Conservation (phyloP, 352 stramenopile species). For the Globisporangium orthogonon region DNA sequence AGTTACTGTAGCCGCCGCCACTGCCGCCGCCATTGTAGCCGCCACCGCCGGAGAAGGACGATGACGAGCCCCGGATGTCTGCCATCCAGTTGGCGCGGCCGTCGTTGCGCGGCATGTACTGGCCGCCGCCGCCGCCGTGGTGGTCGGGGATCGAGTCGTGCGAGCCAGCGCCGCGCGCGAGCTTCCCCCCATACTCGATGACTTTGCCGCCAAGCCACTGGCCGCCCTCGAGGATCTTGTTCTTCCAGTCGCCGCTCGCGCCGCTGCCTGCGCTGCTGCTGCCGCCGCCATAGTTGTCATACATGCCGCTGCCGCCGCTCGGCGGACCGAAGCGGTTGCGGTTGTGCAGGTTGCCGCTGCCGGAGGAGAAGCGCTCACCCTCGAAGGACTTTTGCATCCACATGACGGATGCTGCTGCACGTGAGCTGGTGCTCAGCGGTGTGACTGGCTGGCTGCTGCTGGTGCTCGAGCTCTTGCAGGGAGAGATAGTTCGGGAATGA, state of each 20-base stretch:
- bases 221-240: conserved; percentile 56
- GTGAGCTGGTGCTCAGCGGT: no score
- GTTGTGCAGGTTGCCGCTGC: conserved; percentile 41
- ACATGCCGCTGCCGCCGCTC: conserved; percentile 9
- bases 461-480: no score
- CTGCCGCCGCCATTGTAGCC: conserved; percentile 17
- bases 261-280: neutral
- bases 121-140: conserved; percentile 6
- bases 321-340: conserved; percentile 30
- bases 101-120: conserved; percentile 53
- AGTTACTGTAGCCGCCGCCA: conserved; percentile 10
- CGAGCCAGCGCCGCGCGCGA: conserved; percentile 30
- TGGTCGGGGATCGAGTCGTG: conserved; percentile 45
- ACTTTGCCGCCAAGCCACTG: conserved; percentile 72
- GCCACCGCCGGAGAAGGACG: conserved; percentile 21
- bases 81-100: conserved; percentile 74
- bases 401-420: no score
- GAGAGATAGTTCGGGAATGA: no score
- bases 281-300: conserved; percentile 24
- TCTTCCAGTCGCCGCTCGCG: conserved; percentile 52
- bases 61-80: conserved; percentile 50
- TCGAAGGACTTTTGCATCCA: conserved; percentile 70
- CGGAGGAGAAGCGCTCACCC: conserved; percentile 23
- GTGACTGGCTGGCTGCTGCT: no score
- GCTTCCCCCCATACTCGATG: conserved; percentile 58